Percentiles rank a stretch among this genome's conserved stretches.
phyloP scores from a whole-genome alignment of 1,284 basidiomycete species.

The Puccinia horiana region DNA sequence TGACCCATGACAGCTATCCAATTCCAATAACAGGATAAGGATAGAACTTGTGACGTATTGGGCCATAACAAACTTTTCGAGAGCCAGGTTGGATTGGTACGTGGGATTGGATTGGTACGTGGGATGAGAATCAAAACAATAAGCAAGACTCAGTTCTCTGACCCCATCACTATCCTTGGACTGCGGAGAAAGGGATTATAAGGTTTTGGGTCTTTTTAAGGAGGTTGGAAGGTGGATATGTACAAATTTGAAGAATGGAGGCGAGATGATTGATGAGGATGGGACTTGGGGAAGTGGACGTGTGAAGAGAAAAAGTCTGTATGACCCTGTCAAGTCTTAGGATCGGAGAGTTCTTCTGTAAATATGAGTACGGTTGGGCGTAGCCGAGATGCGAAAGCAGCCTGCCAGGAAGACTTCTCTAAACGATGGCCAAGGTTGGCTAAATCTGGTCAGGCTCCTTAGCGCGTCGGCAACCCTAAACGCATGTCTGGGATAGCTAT shows the following conservation, averaged over 20 bases:
- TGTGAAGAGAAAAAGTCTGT: background rate
- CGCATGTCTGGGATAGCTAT: constrained; percentile 55
- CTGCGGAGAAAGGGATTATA: background rate
- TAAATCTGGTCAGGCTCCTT: background rate
- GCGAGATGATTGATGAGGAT: too few species aligned
- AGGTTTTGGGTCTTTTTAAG: background rate
- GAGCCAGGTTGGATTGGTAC: too few species aligned
- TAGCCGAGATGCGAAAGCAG: too few species aligned
- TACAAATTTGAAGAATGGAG: background rate
- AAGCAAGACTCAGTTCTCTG: background rate
- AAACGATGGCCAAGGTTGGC: background rate
- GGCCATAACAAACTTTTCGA: too few species aligned
- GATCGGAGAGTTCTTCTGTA: background rate
- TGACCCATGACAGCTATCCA: too few species aligned
- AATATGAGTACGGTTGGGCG: background rate
- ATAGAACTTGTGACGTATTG: too few species aligned
- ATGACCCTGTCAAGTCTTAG: background rate
- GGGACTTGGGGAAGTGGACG: background rate
- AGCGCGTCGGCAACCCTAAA: constrained; percentile 33
- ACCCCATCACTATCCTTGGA: background rate
- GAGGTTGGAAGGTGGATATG: background rate
- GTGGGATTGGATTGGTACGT: background rate
- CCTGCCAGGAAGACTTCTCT: background rate
- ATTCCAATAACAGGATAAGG: too few species aligned
- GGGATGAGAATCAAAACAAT: background rate